Percentiles rank a stretch among this genome's conserved stretches.
Conservation (phyloP, 1,284 basidiomycete genomes). For the Heimioporus punctisporus region DNA sequence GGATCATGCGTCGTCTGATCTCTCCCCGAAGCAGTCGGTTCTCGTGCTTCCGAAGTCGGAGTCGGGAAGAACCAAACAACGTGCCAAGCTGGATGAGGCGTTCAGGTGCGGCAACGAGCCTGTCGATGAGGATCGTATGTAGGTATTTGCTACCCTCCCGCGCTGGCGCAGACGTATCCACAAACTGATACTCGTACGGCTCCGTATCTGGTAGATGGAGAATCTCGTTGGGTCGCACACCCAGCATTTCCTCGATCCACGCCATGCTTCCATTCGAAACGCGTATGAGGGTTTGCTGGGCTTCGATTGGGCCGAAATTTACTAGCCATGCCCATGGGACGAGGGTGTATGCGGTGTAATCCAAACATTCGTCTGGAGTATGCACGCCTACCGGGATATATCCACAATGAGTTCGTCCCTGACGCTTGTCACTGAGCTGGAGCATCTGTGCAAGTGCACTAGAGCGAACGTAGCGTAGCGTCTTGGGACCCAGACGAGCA, state of each 20-base stretch:
- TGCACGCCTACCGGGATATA: conserved; percentile 31
- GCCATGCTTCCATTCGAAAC: conserved; percentile 49
- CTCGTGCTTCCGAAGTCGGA: conserved; percentile 45
- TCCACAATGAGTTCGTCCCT: conserved; percentile 53
- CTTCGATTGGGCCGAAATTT: conserved; percentile 38
- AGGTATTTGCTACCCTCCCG: conserved; percentile 40
- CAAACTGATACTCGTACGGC: conserved; percentile 67
- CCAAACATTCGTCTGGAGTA: conserved; percentile 56
- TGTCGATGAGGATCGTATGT: conserved; percentile 35
- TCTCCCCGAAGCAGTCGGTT: conserved; percentile 44
- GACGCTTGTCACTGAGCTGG: conserved; percentile 48
- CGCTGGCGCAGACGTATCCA: conserved; percentile 47
- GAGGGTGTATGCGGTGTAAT: conserved; percentile 58
- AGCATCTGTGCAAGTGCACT: conserved; percentile 53
- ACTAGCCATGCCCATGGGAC: conserved; percentile 75
- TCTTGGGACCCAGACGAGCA: conserved; percentile 61
- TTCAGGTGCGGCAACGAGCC: conserved; percentile 23
- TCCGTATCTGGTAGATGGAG: conserved; percentile 51
- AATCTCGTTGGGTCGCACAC: conserved; percentile 42
- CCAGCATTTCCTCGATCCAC: conserved; percentile 50
- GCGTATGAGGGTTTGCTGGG: conserved; percentile 43
- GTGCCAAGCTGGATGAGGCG: conserved; percentile 65
- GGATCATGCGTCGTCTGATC: conserved; percentile 55
- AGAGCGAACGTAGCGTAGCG: conserved; percentile 65
- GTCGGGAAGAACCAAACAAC: conserved; percentile 68